Conservation (phyloP, 1,139 yeast species). For the Sugiyamaella neomexicana region DNA sequence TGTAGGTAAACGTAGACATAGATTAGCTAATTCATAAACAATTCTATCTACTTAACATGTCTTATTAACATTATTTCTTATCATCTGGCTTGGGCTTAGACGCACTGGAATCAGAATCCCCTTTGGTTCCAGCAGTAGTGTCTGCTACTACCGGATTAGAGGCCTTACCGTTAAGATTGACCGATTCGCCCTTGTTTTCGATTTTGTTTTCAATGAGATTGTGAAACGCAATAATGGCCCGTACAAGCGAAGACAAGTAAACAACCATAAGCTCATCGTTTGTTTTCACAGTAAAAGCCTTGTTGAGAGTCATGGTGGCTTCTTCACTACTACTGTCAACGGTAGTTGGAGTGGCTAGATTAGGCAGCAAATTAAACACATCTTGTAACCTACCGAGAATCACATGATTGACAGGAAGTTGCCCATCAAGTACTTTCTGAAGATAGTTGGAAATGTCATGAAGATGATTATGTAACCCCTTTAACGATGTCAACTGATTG, state of each 20-base stretch:
- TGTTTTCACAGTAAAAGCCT: conserved; percentile 87
- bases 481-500: conserved; percentile 81
- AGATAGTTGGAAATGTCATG: conserved; percentile 77
- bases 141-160: conserved; percentile 2
- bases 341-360: conserved; percentile 50
- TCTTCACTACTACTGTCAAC: conserved; percentile 22
- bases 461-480: conserved; percentile 81
- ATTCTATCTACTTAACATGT: background rate
- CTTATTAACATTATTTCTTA: conserved; percentile 6
- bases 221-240: conserved; percentile 95
- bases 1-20: too few species aligned
- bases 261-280: conserved; percentile 95
- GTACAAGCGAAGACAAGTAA: conserved; percentile 82
- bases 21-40: too few species aligned
- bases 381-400: conserved; percentile 93
- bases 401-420: conserved; percentile 84
- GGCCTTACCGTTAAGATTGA: conserved; percentile 15
- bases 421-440: conserved; percentile 67
- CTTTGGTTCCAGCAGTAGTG: conserved; percentile 14
- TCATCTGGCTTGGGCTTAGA: conserved; percentile 5
- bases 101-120: background rate
- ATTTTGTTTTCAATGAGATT: conserved; percentile 95
- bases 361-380: conserved; percentile 89
- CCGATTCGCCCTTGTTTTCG: conserved; percentile 51
- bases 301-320: conserved; percentile 46